phyloP scores from a whole-genome alignment of 2,329 filamentous ascomycete species.

The Dothideomycetes sp. region DNA sequence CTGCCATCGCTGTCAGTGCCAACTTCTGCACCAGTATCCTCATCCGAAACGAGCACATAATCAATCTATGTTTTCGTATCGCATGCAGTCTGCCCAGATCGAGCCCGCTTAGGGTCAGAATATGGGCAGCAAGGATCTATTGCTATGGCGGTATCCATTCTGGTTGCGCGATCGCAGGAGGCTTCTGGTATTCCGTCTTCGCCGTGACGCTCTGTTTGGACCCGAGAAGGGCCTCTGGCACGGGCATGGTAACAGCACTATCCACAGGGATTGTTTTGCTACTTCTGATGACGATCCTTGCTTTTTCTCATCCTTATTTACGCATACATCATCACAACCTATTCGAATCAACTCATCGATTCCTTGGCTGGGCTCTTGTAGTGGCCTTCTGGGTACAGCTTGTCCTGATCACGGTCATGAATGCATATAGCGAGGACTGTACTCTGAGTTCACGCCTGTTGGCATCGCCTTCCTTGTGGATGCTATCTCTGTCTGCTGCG shows the following conservation, averaged over 20 bases:
- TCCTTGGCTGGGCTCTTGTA: conserved; percentile 59
- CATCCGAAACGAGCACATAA: conserved; percentile 2
- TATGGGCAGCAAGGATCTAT: conserved; percentile 29
- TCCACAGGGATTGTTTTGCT: conserved; percentile 50
- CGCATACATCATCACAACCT: conserved; percentile 55
- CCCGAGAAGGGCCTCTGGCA: conserved; percentile 14
- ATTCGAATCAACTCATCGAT: conserved; percentile 64
- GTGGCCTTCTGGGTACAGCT: conserved; percentile 54
- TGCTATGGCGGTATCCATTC: conserved; percentile 33
- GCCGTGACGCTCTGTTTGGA: conserved; percentile 24
- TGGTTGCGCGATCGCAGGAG: conserved; percentile 27
- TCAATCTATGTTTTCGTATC: neutral
- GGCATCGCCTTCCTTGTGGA: conserved; percentile 55
- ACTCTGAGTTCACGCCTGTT: conserved; percentile 28
- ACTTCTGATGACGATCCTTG: conserved; percentile 51
- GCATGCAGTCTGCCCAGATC: neutral
- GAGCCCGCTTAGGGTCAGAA: neutral
- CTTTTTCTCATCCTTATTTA: conserved; percentile 54
- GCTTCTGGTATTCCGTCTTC: conserved; percentile 37
- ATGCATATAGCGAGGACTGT: conserved; percentile 38
- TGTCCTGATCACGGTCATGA: conserved; percentile 38
- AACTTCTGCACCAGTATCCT: neutral
- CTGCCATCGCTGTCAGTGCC: neutral
- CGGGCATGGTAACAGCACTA: conserved; percentile 32
- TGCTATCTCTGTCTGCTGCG: conserved; percentile 53